Conservation (phyloP, 768 basidiomycete species). For the Pleurotus sapidus region DNA sequence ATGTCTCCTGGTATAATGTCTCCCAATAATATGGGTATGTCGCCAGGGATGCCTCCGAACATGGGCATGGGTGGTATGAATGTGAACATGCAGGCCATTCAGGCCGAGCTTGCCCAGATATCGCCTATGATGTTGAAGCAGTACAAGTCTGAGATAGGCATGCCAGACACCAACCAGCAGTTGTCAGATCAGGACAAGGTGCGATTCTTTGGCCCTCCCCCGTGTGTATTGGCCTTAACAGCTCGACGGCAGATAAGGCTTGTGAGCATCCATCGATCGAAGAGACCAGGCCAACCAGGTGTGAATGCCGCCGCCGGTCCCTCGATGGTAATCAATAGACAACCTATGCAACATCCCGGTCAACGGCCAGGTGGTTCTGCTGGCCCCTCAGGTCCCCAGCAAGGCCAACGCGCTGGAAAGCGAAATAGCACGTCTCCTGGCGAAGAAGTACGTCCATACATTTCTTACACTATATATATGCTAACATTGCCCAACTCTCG, state of each 20-base stretch:
- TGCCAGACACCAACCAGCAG: neutral
- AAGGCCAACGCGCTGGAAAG: conserved; percentile 35
- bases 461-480: neutral
- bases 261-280: neutral
- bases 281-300: neutral
- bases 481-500: neutral
- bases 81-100: neutral
- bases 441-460: conserved; percentile 44
- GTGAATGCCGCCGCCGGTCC: neutral
- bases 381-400: conserved; percentile 24
- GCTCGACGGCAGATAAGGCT: neutral
- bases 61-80: neutral
- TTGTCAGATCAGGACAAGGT: neutral
- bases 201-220: neutral
- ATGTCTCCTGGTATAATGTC: conserved; percentile 10
- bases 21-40: conserved; percentile 3
- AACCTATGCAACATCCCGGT: conserved; percentile 22
- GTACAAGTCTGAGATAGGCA: neutral
- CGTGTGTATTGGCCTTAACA: neutral
- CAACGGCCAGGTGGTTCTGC: conserved; percentile 2
- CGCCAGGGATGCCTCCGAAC: conserved; percentile 16
- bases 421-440: conserved; percentile 62
- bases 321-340: neutral
- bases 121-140: neutral
- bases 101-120: neutral